These are phyloP conservation scores for Quercus agrifolia DNA, from an alignment of 306 rosid genomes.

Conservation along the genomic window DNA sequence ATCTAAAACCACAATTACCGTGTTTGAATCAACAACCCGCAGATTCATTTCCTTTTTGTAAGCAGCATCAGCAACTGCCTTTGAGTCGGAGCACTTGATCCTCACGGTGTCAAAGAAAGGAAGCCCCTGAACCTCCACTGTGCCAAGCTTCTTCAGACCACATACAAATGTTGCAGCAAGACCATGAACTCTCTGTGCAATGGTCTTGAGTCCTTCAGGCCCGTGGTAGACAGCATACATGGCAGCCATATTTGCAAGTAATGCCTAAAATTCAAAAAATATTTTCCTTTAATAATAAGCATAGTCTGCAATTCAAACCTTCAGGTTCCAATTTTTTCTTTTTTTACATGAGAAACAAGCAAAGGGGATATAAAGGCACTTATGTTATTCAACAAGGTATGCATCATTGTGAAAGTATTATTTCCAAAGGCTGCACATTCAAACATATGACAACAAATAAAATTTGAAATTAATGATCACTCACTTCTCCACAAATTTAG, in stretches of 20 bases:
- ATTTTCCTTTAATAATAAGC: constrained; percentile 1
- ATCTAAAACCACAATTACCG: constrained; percentile 43
- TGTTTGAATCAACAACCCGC: constrained; percentile 73
- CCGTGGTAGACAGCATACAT: constrained; percentile 99
- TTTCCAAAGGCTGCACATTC: no score
- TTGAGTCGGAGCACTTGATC: constrained; percentile 65
- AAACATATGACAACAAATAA: no score
- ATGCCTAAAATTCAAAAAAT: constrained; percentile 55
- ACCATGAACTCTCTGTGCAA: constrained; percentile 85
- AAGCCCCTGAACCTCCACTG: constrained; percentile 84
- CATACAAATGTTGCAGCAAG: constrained; percentile 86
- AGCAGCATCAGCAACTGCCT: constrained; percentile 74
- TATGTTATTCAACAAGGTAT: no score
- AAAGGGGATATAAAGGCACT: no score
- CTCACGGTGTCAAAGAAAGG: constrained; percentile 94
- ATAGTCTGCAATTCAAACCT: neutral
- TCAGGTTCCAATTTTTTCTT: no score
- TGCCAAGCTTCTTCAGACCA: constrained; percentile 89
- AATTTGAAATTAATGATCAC: no score
- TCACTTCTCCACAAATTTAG: no score
- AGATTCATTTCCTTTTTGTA: constrained; percentile 63
- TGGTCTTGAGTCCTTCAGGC: constrained; percentile 88
- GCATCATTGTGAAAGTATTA: no score
- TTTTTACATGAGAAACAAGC: no score
- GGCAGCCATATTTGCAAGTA: constrained; percentile 99